Evolutionary conservation across 805 yeast genomes (phyloP).

Genomic region (Yamadazyma takamatsuzukensis): DNA sequence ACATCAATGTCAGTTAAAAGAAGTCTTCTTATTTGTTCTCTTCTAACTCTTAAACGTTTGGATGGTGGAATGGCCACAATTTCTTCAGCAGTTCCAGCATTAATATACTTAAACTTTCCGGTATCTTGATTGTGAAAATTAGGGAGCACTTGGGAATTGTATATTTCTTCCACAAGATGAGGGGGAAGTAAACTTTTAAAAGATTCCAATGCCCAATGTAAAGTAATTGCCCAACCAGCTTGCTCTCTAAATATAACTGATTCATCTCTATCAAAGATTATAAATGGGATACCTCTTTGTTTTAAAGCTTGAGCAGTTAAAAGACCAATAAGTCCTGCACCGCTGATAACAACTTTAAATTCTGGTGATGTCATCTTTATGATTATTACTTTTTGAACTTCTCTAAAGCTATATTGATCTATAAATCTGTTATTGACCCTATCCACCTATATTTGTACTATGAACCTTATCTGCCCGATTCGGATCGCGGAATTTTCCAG

Average conservation of each 20-base stretch:
- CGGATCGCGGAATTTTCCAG: no score
- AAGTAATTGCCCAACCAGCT: slow-evolving; percentile 30
- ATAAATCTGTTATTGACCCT: no score
- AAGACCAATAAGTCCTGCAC: slow-evolving; percentile 21
- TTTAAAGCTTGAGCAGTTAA: slow-evolving; percentile 22
- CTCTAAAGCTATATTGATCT: no score
- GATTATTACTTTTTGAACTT: no score
- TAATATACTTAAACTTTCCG: slow-evolving; percentile 24
- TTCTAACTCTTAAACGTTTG: slow-evolving; percentile 22
- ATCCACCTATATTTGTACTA: no score
- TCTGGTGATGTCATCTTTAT: no score
- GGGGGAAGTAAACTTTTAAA: slow-evolving; percentile 19
- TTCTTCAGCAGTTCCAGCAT: slow-evolving; percentile 22
- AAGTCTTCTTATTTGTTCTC: slow-evolving; percentile 23
- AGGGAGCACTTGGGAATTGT: slow-evolving; percentile 21
- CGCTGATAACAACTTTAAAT: slow-evolving; percentile 12
- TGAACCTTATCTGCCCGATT: no score
- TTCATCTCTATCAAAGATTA: slow-evolving; percentile 24
- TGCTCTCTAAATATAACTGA: slow-evolving; percentile 17
- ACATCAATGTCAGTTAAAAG: slow-evolving; percentile 21
- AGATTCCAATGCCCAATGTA: slow-evolving; percentile 25
- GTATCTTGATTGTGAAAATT: slow-evolving; percentile 21
- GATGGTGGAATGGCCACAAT: slow-evolving; percentile 26
- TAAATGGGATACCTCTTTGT: slow-evolving; percentile 16
- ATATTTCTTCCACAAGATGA: slow-evolving; percentile 15